phyloP scores from a whole-genome alignment of 2,329 filamentous ascomycete species.

The Dactylonectria estremocensis region DNA sequence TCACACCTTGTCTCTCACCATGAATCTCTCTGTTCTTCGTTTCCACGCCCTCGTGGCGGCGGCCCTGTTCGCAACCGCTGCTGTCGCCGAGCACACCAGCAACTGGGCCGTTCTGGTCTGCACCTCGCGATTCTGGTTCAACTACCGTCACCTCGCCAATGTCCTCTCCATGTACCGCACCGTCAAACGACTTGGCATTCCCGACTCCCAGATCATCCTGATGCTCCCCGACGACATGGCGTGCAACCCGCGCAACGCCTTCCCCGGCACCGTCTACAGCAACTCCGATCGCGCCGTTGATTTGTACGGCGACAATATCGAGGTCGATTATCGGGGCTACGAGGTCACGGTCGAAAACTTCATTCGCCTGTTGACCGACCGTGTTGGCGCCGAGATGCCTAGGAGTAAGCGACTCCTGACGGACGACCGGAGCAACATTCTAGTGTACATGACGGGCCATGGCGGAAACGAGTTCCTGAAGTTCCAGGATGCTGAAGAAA shows the following conservation, averaged over 20 bases:
- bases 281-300: slow-evolving; percentile 97
- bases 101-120: slow-evolving; percentile 99
- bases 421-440: slow-evolving; percentile 94
- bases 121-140: slow-evolving; percentile 99
- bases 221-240: slow-evolving; percentile 99
- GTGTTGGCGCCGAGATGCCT: slow-evolving; percentile 94
- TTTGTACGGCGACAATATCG: slow-evolving; percentile 98
- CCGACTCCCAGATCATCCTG: slow-evolving; percentile 98
- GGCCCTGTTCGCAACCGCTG: slow-evolving; percentile 61
- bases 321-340: slow-evolving; percentile 98
- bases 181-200: slow-evolving; percentile 97
- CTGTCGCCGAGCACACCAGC: slow-evolving; percentile 86
- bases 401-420: slow-evolving; percentile 94
- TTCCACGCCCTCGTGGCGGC: slow-evolving; percentile 65
- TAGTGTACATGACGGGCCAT: slow-evolving; percentile 99
- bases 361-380: slow-evolving; percentile 93
- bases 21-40: slow-evolving; percentile 66
- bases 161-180: slow-evolving; percentile 97
- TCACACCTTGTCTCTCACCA: slow-evolving; percentile 47
- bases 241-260: slow-evolving; percentile 98
- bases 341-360: slow-evolving; percentile 99
- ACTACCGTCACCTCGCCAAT: slow-evolving; percentile 98
- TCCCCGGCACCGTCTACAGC: slow-evolving; percentile 98
- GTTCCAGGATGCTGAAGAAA: slow-evolving; percentile 98
- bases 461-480: slow-evolving; percentile 98